These are phyloP conservation scores for Wickerhamomyces bisporus DNA, from an alignment of 805 yeast species.

Conservation along the genomic window DNA sequence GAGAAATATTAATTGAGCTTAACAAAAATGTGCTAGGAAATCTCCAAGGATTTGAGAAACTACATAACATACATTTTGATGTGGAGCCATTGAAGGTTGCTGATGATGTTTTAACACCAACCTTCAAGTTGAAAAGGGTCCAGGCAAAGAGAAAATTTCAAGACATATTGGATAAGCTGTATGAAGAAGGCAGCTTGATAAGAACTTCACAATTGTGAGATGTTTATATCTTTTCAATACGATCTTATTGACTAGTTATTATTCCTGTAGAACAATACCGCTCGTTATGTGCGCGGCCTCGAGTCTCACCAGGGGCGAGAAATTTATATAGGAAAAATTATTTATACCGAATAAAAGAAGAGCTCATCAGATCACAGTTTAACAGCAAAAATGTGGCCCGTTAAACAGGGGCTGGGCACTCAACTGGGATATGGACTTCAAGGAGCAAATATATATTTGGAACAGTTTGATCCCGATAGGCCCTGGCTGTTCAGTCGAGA, in stretches of 20 bases:
- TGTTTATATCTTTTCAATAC: too few relatives aligned
- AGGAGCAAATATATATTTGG: slow-evolving; percentile 27
- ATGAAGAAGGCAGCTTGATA: slow-evolving; percentile 39
- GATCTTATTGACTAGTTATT: too few relatives aligned
- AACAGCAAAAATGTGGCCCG: slow-evolving; percentile 41
- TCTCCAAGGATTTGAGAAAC: slow-evolving; percentile 58
- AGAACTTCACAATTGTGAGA: neutral
- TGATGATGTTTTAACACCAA: slow-evolving; percentile 63
- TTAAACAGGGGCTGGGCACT: slow-evolving; percentile 35
- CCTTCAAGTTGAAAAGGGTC: slow-evolving; percentile 49
- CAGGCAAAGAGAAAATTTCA: slow-evolving; percentile 41
- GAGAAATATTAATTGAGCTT: slow-evolving; percentile 30
- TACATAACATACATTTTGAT: slow-evolving; percentile 48
- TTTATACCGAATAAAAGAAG: too few relatives aligned
- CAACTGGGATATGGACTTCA: slow-evolving; percentile 38
- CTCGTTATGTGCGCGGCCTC: too few relatives aligned
- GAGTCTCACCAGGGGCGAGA: too few relatives aligned
- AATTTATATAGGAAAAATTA: too few relatives aligned
- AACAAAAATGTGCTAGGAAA: slow-evolving; percentile 32
- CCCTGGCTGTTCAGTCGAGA: slow-evolving; percentile 26
- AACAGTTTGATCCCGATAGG: slow-evolving; percentile 12
- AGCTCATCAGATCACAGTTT: too few relatives aligned
- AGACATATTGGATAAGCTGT: slow-evolving; percentile 36
- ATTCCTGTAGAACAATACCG: too few relatives aligned
- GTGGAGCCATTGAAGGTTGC: slow-evolving; percentile 60